Conservation (phyloP, 148 eudicot genomes). For the Gaultheria prostrata region DNA sequence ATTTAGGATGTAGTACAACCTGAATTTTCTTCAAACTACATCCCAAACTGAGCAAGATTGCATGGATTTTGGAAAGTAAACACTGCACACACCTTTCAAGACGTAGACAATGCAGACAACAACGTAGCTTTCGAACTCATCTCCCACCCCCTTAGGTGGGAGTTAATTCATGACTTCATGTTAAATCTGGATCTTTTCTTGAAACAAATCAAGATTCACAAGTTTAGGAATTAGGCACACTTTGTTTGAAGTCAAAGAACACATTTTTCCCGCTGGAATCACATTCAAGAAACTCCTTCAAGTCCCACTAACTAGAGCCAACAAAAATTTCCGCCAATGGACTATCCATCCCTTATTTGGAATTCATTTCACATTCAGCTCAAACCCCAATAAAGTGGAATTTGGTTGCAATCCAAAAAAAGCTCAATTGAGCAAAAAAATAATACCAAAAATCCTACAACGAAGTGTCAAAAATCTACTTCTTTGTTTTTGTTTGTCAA, state of each 20-base stretch:
- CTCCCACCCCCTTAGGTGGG: neutral
- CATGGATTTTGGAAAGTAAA: neutral
- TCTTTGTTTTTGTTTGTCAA: too few species aligned
- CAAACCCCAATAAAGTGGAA: neutral
- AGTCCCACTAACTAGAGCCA: neutral
- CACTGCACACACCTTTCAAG: neutral
- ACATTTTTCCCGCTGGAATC: neutral
- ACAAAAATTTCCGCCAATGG: neutral
- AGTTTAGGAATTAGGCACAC: neutral
- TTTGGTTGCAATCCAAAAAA: too few species aligned
- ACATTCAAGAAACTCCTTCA: neutral
- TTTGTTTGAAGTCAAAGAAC: neutral
- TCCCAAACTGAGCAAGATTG: neutral
- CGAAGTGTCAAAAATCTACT: too few species aligned
- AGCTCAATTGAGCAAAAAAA: too few species aligned
- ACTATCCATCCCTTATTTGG: neutral
- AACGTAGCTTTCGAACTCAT: neutral
- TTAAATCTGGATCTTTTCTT: neutral
- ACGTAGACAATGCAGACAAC: neutral
- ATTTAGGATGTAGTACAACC: neutral
- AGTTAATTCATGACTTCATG: neutral
- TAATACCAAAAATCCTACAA: too few species aligned
- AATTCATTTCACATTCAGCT: neutral
- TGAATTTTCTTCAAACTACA: neutral
- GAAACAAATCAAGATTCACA: neutral